Evolutionary conservation across 139 green algal species (phyloP), one percentile per base, ranked within the genome.

Genomic region (Trebouxia sp.): DNA sequence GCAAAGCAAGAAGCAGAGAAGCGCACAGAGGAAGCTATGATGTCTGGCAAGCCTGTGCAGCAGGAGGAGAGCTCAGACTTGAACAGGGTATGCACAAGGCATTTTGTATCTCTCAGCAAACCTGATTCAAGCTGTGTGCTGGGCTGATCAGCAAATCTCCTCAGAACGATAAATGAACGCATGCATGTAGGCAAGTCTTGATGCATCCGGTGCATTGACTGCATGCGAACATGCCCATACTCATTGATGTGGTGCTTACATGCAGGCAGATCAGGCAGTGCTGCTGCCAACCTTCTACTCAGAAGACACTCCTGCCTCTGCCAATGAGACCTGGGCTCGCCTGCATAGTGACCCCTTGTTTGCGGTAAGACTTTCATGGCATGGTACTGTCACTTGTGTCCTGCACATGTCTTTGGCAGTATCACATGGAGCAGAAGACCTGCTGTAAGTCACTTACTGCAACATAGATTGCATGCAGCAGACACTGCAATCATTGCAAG

Each of bases 271-370:
- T 22, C 65, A 85, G 12, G 65, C 78, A 22, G 78, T 83, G 1
- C 12, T 76, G 43, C 85, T 97, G 65, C 91, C 90, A 1, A 88
- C 88, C 5, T 92, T 95, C 75, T 88, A 93, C 12, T 58, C 84
- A 32, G 78, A 91, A 5, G 91, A 94, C 58, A 92, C 88, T 10
- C 90, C 90, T 1, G 82, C 86, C 8, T 94, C 91, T 8, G 91
- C 88, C 28, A 98, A 97, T 58, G 96, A 99, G 88, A 87, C 88
- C 37, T 99, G 96, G 96, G 76, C 85, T 41, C 89, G 96, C 15
- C 79, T 98, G 76, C 94, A 98, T 84, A 90, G 91, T 47, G 96
- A 99, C 82, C 96, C 96, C 1, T 85, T 99, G n/a, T 91, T 98
- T 37, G 87, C 92, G 84, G 86, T 90, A 47, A 70, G 86, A 32